Percentiles rank a stretch among this genome's conserved stretches.
Evolutionary conservation across 306 rosid genomes (phyloP).

Genomic region (Quercus ilex): DNA sequence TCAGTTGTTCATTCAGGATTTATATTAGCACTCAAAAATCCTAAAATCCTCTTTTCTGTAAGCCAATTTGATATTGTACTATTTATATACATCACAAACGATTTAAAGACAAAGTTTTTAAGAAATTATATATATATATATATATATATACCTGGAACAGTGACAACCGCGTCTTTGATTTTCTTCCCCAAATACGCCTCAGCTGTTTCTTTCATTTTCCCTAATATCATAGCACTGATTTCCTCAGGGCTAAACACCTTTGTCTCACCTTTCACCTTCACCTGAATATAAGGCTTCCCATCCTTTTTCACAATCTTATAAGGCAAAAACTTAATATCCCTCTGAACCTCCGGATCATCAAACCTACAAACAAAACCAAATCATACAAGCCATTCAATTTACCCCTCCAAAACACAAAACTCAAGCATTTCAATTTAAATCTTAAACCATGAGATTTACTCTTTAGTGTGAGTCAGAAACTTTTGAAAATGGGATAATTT

Average conservation of each 20-base stretch:
- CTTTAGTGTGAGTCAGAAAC: too few species aligned
- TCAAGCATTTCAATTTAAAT: not conserved
- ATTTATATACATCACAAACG: not conserved
- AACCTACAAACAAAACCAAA: constrained; percentile 26
- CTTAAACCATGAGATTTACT: too few species aligned
- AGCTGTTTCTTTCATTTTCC: constrained; percentile 56
- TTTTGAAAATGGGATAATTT: too few species aligned
- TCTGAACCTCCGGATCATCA: constrained; percentile 53
- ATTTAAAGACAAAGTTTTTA: not conserved
- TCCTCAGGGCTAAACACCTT: constrained; percentile 62
- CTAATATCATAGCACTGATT: constrained; percentile 50
- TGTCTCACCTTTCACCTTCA: constrained; percentile 50
- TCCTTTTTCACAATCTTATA: constrained; percentile 49
- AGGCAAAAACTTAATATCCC: constrained; percentile 46
- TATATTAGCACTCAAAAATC: not conserved
- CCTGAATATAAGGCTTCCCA: constrained; percentile 54
- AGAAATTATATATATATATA: not conserved
- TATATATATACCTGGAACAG: constrained; percentile 45
- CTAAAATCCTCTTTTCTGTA: not conserved
- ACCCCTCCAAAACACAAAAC: not conserved
- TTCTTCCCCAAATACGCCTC: constrained; percentile 52
- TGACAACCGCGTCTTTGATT: constrained; percentile 44
- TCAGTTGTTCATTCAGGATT: not conserved
- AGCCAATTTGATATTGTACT: not conserved
- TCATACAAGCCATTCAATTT: not conserved